Evolutionary conservation across 495 filamentous ascomycete species (phyloP), one percentile per base, ranked within the genome.

Genomic region (Tuber borchii): DNA sequence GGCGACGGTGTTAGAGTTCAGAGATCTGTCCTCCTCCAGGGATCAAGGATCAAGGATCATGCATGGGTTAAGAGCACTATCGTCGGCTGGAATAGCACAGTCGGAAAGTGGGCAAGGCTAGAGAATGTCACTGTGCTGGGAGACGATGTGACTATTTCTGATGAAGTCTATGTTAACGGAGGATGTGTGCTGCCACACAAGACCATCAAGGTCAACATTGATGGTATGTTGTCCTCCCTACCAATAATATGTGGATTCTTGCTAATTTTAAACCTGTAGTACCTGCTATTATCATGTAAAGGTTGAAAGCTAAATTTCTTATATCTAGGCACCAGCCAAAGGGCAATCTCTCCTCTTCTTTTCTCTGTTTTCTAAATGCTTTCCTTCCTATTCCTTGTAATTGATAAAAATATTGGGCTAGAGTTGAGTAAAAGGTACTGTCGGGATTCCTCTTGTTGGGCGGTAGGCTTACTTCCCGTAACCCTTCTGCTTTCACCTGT

Each of bases 41-140:
- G 93, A 81, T 91, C 91, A 84, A 97, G 94, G 86, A 92, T 97
- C 83, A 98, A 97, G 89, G 95, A 99, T 84, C 95, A 99, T 85
- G 95, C 95, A 17, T 99, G 95, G 95, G 89, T 99, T 84, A 99
- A 99, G 89, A 95, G 92, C 81, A 97, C 95, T 80, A 99, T 99
- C 83, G 95, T 99, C 19, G 95, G 95, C 79, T 99, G 95, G 95
- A 98, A 98, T 87, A 97, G 93, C 87, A 91, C 90, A 46, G 93
- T 99, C 48, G 95, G 95, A 77, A 90, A 90, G 81, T 99, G 95
- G 95, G 95, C 95, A 74, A 91, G 95, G 77, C 86, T 99, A 82
- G 95, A 99, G 88, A 99, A 99, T 82, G 95, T 99, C 40, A 93
- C 92, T 2, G 95, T 99, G 71, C 89, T 99, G 68, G 95, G 95